Conservation (phyloP, 495 filamentous ascomycete genomes). For the Aspergillus baeticus region DNA sequence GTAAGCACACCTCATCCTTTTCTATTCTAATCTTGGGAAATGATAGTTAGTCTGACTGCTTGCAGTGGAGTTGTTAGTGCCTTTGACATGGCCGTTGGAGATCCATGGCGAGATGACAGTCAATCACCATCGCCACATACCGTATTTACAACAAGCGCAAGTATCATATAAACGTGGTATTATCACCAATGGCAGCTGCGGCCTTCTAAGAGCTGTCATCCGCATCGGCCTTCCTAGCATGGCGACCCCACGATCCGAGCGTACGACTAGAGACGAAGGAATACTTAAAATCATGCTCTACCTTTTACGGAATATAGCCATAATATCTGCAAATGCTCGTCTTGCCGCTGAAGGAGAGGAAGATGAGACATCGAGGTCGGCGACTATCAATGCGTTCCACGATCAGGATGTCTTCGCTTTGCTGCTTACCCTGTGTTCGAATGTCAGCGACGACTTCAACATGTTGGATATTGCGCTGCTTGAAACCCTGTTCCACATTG, state of each 20-base stretch:
- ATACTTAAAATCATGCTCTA: conserved; percentile 92
- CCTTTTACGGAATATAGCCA: conserved; percentile 81
- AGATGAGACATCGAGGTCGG: conserved; percentile 82
- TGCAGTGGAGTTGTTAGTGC: conserved; percentile 82
- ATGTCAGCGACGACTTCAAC: conserved; percentile 89
- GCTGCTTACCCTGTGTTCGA: conserved; percentile 81
- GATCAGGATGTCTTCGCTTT: conserved; percentile 86
- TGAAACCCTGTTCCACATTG: conserved; percentile 85
- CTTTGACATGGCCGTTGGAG: conserved; percentile 92
- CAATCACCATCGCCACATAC: conserved; percentile 88
- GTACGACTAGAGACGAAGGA: conserved; percentile 78
- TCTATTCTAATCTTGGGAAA: neutral
- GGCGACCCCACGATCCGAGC: conserved; percentile 71
- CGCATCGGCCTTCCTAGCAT: conserved; percentile 85
- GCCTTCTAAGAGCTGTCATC: conserved; percentile 74
- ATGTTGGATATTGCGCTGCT: conserved; percentile 81
- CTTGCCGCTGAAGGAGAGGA: conserved; percentile 70
- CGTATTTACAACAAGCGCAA: conserved; percentile 84
- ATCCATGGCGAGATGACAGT: conserved; percentile 79
- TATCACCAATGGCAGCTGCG: conserved; percentile 72
- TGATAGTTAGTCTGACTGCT: conserved; percentile 10
- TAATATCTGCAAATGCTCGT: conserved; percentile 69
- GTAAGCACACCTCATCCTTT: conserved; percentile 36
- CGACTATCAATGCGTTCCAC: conserved; percentile 83
- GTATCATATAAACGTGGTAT: conserved; percentile 85